A percentile compares a stretch with the other conserved stretches of the same genome.
Evolutionary conservation across 176 grass and related monocot species (phyloP).

Genomic region (Rhynchospora pubera): DNA sequence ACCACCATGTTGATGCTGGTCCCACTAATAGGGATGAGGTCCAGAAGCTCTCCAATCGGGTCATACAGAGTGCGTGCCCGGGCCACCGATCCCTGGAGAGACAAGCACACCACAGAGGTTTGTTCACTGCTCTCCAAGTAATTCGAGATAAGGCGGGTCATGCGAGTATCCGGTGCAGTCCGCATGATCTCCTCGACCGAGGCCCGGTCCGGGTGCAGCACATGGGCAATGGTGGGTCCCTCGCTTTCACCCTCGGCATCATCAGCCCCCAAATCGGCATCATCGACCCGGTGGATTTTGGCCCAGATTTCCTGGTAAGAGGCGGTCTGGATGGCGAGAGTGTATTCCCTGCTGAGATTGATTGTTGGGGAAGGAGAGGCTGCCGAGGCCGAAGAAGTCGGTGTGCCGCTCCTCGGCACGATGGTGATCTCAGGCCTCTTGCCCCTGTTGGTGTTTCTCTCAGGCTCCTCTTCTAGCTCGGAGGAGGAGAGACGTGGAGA

Average conservation of each 20-base stretch:
- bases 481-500: neutral
- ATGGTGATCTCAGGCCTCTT: neutral
- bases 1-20: neutral
- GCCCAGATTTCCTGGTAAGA: conserved; percentile 89
- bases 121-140: conserved; percentile 70
- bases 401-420: neutral
- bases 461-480: neutral
- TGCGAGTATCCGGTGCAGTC: conserved; percentile 38
- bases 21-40: conserved; percentile 29
- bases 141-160: conserved; percentile 65
- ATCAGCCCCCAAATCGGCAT: too few relatives aligned
- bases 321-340: conserved; percentile 55
- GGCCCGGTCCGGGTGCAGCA: conserved; percentile 55
- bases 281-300: conserved; percentile 47
- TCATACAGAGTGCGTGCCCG: conserved; percentile 48
- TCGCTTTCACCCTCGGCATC: neutral
- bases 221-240: conserved; percentile 28
- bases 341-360: conserved; percentile 75
- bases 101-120: conserved; percentile 62
- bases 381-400: conserved; percentile 7
- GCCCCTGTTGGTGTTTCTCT: neutral
- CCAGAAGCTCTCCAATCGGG: conserved; percentile 54
- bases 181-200: conserved; percentile 48
- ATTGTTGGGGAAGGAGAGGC: conserved; percentile 41
- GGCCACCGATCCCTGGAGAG: conserved; percentile 35